Conservation (phyloP, 805 yeast species). For the Allodekkera sacchari region DNA sequence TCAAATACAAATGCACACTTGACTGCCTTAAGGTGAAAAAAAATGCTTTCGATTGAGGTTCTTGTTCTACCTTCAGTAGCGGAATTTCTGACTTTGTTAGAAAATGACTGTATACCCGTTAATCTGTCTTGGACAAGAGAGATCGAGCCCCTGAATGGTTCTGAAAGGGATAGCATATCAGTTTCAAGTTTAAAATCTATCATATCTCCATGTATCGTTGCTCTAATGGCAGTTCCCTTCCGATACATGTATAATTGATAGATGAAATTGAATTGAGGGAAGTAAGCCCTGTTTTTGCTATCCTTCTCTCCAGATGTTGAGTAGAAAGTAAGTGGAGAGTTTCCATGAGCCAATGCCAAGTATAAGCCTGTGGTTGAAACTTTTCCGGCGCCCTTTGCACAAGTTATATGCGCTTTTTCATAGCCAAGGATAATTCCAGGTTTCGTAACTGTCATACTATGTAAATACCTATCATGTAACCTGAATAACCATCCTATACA, state of each 20-base stretch:
- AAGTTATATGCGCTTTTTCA: slow-evolving; percentile 59
- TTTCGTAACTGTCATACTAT: slow-evolving; percentile 3
- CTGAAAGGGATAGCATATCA: slow-evolving; percentile 45
- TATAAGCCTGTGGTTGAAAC: slow-evolving; percentile 63
- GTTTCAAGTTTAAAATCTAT: slow-evolving; percentile 60
- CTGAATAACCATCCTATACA: slow-evolving; percentile 77
- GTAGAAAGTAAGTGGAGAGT: slow-evolving; percentile 36
- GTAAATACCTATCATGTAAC: slow-evolving; percentile 22
- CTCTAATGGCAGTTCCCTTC: slow-evolving; percentile 25
- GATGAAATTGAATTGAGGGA: slow-evolving; percentile 59
- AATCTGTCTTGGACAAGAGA: slow-evolving; percentile 23
- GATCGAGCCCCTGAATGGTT: slow-evolving; percentile 40
- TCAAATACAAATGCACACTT: slow-evolving; percentile 52
- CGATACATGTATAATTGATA: slow-evolving; percentile 26
- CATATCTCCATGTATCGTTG: slow-evolving; percentile 57
- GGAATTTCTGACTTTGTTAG: too few relatives aligned
- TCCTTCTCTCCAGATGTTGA: slow-evolving; percentile 36
- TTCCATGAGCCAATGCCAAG: slow-evolving; percentile 62
- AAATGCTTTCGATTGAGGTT: too few relatives aligned
- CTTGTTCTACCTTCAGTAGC: too few relatives aligned
- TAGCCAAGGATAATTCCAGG: slow-evolving; percentile 81
- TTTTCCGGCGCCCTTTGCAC: slow-evolving; percentile 55
- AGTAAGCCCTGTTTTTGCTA: slow-evolving; percentile 52
- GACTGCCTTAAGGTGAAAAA: slow-evolving; percentile 26
- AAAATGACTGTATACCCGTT: slow-evolving; percentile 8